Percentiles rank a stretch among this genome's conserved stretches.
phyloP scores from a whole-genome alignment of 1,284 basidiomycete genomes.

The Lignosus rhinocerotis region DNA sequence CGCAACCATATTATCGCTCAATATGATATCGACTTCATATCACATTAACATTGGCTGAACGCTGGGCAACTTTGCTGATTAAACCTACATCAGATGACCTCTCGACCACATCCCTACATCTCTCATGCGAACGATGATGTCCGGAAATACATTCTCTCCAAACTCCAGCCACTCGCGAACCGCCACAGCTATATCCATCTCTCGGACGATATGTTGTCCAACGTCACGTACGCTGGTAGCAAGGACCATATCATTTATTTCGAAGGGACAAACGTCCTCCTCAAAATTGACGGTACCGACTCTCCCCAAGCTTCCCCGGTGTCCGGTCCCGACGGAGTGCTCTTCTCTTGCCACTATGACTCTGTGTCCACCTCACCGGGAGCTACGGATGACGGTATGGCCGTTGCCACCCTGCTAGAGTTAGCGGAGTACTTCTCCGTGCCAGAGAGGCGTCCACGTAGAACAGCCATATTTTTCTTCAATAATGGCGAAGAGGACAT shows the following conservation, averaged over 20 bases:
- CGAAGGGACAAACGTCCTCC: constrained; percentile 71
- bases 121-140: constrained; percentile 75
- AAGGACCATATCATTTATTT: constrained; percentile 51
- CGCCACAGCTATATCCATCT: constrained; percentile 47
- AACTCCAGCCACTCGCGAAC: constrained; percentile 48
- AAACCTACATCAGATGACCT: constrained; percentile 50
- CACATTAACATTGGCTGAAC: background rate
- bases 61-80: background rate
- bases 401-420: constrained; percentile 64
- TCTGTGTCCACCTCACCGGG: constrained; percentile 76
- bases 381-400: constrained; percentile 78
- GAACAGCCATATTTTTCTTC: constrained; percentile 75
- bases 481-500: constrained; percentile 84
- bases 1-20: background rate
- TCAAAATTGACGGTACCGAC: constrained; percentile 65
- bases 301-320: constrained; percentile 5
- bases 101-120: constrained; percentile 71
- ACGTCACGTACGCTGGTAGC: constrained; percentile 48
- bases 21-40: background rate
- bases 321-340: constrained; percentile 45
- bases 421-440: constrained; percentile 60
- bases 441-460: constrained; percentile 40
- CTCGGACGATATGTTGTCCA: constrained; percentile 57
- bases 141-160: constrained; percentile 55
- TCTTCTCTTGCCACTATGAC: constrained; percentile 83